phyloP scores from a whole-genome alignment of 331 rosid genomes.

The Cydonia oblonga region DNA sequence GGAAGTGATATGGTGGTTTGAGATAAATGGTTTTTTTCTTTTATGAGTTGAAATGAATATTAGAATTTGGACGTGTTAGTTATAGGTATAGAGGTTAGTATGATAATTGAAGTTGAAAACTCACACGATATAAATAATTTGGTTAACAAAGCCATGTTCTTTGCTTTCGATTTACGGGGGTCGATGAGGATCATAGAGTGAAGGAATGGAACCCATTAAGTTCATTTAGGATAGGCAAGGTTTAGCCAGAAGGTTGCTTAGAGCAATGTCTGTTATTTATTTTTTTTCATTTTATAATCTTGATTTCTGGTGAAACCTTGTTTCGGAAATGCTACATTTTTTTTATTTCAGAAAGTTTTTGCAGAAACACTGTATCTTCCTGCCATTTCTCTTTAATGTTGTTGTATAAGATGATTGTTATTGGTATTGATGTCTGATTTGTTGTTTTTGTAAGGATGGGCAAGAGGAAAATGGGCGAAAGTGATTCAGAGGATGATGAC shows the following conservation, averaged over 20 bases:
- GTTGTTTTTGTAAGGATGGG: constrained; percentile 61
- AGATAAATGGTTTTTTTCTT: not conserved
- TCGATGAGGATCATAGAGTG: not conserved
- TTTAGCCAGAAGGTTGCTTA: not conserved
- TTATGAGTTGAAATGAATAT: not conserved
- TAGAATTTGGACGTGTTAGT: not conserved
- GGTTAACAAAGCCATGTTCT: not conserved
- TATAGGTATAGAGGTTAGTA: not conserved
- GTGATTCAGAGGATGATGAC: constrained; percentile 53
- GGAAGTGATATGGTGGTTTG: not conserved
- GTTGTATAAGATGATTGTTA: not conserved
- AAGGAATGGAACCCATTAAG: not conserved
- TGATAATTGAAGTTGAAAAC: not conserved
- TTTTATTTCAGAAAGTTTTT: not conserved
- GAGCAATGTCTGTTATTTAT: not conserved
- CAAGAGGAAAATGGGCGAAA: constrained; percentile 51
- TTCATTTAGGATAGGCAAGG: not conserved
- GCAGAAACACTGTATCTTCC: not conserved
- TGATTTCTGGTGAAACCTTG: not conserved
- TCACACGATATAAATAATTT: not conserved
- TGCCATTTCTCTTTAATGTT: not conserved
- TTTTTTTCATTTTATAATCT: not conserved
- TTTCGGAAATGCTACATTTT: not conserved
- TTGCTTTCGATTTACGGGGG: not conserved
- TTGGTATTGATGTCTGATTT: constrained; percentile 19